These are phyloP conservation scores for Cryptosporidium viatorum DNA, from an alignment of 169 alveolate genomes.

Conservation along the genomic window DNA sequence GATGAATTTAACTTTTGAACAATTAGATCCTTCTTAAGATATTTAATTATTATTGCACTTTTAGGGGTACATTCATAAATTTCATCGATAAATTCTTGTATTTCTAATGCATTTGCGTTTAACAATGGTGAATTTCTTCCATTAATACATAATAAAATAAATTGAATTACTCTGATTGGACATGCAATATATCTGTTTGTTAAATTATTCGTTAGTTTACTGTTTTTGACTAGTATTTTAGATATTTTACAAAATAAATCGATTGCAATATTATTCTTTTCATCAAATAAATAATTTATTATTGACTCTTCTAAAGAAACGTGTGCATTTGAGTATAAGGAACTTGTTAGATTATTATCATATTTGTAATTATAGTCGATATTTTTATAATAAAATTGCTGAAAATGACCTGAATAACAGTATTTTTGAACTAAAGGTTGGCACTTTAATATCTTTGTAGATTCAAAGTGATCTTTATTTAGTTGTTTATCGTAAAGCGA, in stretches of 20 bases:
- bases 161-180: constrained; percentile 57
- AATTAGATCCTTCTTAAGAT: constrained; percentile 19
- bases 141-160: constrained; percentile 38
- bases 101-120: constrained; percentile 27
- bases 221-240: constrained; percentile 7
- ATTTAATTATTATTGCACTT: constrained; percentile 7
- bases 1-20: constrained; percentile 1
- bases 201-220: constrained; percentile 1
- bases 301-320: constrained; percentile 16
- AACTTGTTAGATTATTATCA: background rate
- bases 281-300: constrained; percentile 20
- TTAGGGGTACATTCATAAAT: constrained; percentile 60
- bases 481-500: background rate
- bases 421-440: constrained; percentile 14
- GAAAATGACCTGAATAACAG: background rate
- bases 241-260: constrained; percentile 24
- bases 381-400: background rate
- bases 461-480: background rate
- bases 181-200: constrained; percentile 24
- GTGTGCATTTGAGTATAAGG: background rate
- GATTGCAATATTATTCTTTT: background rate
- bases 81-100: constrained; percentile 52
- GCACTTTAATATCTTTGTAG: constrained; percentile 1
- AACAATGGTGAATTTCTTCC: constrained; percentile 42
- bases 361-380: background rate